Base-by-base conservation (phyloP, 306 rosid genomes). In the Malus fusca region DNA sequence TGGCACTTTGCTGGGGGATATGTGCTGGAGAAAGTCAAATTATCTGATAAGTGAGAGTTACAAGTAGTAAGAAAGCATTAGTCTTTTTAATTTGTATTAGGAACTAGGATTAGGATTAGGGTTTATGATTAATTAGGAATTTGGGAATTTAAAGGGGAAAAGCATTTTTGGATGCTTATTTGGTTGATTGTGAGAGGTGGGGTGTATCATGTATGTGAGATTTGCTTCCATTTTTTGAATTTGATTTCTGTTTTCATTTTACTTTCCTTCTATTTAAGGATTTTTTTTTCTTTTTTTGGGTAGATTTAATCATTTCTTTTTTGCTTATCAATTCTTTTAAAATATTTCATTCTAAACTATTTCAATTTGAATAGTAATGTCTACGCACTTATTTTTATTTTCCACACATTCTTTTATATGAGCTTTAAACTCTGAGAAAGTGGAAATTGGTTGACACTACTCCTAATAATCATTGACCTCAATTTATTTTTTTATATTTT, bases 281-380 rank as follows among this genome's bases (percentile, higher is more conserved):
- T 30, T 55, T 55, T 55, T 1, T 55, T 21, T 55, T 21, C 17
- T 4, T 8, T 55, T 55, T 55, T 2, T 55, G 22, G 23, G 43
- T 40, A 40, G 11, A 40, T 40, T 8, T 40, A 40, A 19, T 18
- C 10, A 21, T 55, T 55, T 18, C 12, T 8, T 6, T 55, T 4
- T 40, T 8, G 11, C 43, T 8, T 40, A 40, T 40, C 11, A 40
- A 0, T 55, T 2, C 2, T 55, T 44, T 48, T 51, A 7, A 3
- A 8, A 8, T 40, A 40, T 40, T 40, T 40, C 43, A 8, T 40
- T 40, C 3, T 8, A 8, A 40, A 40, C 3, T 40, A 8, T 40
- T 8, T 8, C 11, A 40, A 40, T 40, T 33, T 33, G 37, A 0
- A 0, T 33, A 6, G 1, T 33, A 1, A 1, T 33, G 0, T 33